Conservation (phyloP, 208 protist genomes). For the Vickermania ingenoplastis region DNA sequence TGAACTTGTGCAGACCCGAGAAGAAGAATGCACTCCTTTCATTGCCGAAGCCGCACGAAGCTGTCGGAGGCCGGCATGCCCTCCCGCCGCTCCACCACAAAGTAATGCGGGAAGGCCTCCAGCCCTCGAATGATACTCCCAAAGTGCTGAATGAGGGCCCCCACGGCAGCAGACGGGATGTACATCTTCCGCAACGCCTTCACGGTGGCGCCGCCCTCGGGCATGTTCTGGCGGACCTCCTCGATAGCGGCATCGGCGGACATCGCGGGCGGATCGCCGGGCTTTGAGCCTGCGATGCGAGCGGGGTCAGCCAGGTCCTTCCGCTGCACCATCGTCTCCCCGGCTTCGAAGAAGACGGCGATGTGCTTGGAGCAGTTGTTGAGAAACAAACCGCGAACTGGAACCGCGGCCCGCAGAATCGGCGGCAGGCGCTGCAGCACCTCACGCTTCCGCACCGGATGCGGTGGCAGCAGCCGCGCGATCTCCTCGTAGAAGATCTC, state of each 20-base stretch:
- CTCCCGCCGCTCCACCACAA: slow-evolving; percentile 18
- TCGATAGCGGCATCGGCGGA: slow-evolving; percentile 65
- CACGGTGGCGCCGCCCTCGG: slow-evolving; percentile 49
- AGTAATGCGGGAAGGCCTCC: slow-evolving; percentile 64
- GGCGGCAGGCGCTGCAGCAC: slow-evolving; percentile 45
- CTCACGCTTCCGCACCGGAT: slow-evolving; percentile 16
- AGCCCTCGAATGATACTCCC: slow-evolving; percentile 34
- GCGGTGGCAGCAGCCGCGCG: slow-evolving; percentile 30
- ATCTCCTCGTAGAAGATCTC: slow-evolving; percentile 69
- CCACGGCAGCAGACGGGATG: slow-evolving; percentile 17
- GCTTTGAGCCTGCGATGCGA: slow-evolving; percentile 3
- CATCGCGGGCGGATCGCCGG: slow-evolving; percentile 14
- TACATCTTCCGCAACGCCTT: slow-evolving; percentile 32
- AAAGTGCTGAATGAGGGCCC: slow-evolving; percentile 43
- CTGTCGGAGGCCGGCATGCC: neutral
- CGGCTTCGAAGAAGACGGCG: slow-evolving; percentile 23
- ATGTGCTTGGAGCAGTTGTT: slow-evolving; percentile 24
- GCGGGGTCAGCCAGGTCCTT: slow-evolving; percentile 13
- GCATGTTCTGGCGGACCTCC: slow-evolving; percentile 43
- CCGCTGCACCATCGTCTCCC: slow-evolving; percentile 33
- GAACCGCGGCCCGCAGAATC: slow-evolving; percentile 51
- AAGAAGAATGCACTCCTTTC: too few relatives aligned
- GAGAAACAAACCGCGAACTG: slow-evolving; percentile 2
- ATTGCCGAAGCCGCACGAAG: neutral
- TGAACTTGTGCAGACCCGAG: too few relatives aligned